Evolutionary conservation across 768 basidiomycete genomes (phyloP), one percentile per base, ranked within the genome.

Genomic region (Xerocomus potaroensis): DNA sequence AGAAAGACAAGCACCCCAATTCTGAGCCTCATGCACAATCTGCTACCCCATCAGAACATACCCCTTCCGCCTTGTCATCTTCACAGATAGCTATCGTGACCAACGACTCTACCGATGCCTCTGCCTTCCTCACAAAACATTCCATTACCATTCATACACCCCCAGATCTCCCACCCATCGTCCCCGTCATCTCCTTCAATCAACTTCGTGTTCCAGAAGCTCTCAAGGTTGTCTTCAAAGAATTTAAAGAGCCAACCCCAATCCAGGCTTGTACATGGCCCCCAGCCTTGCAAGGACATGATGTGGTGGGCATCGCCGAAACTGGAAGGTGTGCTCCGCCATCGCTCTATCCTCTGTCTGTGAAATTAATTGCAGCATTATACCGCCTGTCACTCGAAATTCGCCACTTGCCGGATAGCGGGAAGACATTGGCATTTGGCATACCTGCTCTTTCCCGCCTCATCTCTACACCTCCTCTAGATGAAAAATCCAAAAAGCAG

Each of bases 221-320:
- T 12, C 77, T 98, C 27, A 76, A 74, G 33, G 59, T 69, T 1
- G 84, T 81, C 0, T 83, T 97, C 49, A 64, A 72, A 39, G 72
- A 71, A 8, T 99, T 93, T 71, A 79, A 82, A 53, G 81, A 86
- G 53, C 95, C 96, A 5, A 95, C 94, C 0, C 94, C 96, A 0
- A 92, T 99, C 44, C 96, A 99, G 63, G 85, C 91, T 6, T 95
- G 91, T 56, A 81, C 93, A 11, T 98, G 94, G 94, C 91, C 94
- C 2, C 82, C 88, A 27, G 82, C 89, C 6, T 71, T 98, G 21
- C 72, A 77, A 19, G 87, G 87, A 0, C 73, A 73, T n/a, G 90
- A 98, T 63, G 89, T 95, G 0, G 84, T 98, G 24, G 95, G 95
- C 40, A 91, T 98, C 50, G 94, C 95, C 7, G 94, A 98, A 72